phyloP scores from a whole-genome alignment of 1,139 yeast species.

The Pichia sp. region DNA sequence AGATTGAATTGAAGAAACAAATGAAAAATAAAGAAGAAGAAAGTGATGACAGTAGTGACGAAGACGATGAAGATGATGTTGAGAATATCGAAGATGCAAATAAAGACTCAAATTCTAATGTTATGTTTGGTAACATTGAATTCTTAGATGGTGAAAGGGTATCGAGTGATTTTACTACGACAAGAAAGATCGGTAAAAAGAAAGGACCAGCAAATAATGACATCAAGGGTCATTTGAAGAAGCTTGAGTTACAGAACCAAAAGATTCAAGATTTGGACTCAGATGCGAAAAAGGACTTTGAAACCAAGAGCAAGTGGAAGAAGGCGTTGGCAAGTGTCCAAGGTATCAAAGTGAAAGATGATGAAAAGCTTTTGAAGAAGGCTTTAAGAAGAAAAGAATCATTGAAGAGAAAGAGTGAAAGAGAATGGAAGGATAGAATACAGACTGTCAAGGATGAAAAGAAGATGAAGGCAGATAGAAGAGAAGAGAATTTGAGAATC shows the following conservation, averaged over 20 bases:
- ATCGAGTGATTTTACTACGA: constrained; percentile 62
- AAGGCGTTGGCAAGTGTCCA: constrained; percentile 79
- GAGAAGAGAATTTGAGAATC: constrained; percentile 82
- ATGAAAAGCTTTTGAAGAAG: constrained; percentile 78
- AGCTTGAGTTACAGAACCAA: constrained; percentile 65
- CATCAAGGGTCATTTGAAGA: constrained; percentile 70
- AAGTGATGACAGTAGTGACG: constrained; percentile 30
- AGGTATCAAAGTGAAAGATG: constrained; percentile 82
- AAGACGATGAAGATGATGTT: constrained; percentile 34
- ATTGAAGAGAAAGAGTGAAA: constrained; percentile 69
- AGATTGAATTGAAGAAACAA: constrained; percentile 33
- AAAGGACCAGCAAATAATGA: constrained; percentile 88
- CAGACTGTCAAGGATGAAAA: constrained; percentile 69
- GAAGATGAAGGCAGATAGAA: constrained; percentile 67
- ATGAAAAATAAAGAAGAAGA: constrained; percentile 22
- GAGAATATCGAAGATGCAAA: constrained; percentile 15
- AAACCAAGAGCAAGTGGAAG: constrained; percentile 80
- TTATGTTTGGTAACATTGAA: constrained; percentile 74
- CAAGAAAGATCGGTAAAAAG: constrained; percentile 51
- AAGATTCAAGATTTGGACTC: constrained; percentile 53
- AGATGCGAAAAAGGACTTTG: constrained; percentile 51
- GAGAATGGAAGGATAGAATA: constrained; percentile 83
- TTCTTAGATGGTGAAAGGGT: constrained; percentile 78
- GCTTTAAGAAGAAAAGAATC: constrained; percentile 79
- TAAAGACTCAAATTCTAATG: constrained; percentile 19